Evolutionary conservation across 2,329 filamentous ascomycete species (phyloP), one percentile per base, ranked within the genome.

Genomic region (Aspergillus pseudotamarii): DNA sequence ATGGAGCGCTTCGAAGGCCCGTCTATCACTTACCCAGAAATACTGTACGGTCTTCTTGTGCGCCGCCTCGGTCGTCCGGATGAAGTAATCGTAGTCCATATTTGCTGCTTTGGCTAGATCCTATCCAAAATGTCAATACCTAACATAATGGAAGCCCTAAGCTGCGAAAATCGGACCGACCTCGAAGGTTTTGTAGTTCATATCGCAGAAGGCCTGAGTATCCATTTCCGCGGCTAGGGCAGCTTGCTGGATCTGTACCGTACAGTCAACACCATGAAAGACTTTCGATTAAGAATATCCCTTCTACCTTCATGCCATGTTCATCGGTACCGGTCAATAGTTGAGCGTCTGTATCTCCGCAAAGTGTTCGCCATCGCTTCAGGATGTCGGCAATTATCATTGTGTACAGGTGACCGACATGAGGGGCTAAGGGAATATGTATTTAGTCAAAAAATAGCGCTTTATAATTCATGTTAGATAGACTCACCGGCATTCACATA

Each of bases 281-380:
- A 19, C 9, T 36, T 4, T 4, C 34, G 19, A 43, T n/a, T 32
- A 32, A 43, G n/a, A 32, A n/a, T 48, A 55, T n/a, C 59, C n/a
- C 53, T 45, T 48, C 45, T 71, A 85, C 84, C 80, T 99, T 99
- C 87, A 97, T 91, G 50, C 95, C 95, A 82, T 99, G 94, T 79
- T 99, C 95, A 76, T 99, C 95, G 41, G 94, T 98, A 63, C 95
- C 95, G 1, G 95, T 99, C 71, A 91, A 89, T 16, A 99, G 82
- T 66, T 92, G 84, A 4, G 94, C 90, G 55, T 84, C 72, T 6
- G 66, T 80, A 34, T 87, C 81, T 43, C 92, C 92, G 64, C 90
- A 87, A 58, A 99, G 84, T 36, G 87, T 82, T 75, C 96, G 88
- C 93, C 93, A 99, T 80, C 95, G 86, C 79, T 98, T 99, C 69